A percentile compares a stretch with the other conserved stretches of the same genome.
phyloP scores from a whole-genome alignment of 805 yeast species.

The Zygoascus tannicola region DNA sequence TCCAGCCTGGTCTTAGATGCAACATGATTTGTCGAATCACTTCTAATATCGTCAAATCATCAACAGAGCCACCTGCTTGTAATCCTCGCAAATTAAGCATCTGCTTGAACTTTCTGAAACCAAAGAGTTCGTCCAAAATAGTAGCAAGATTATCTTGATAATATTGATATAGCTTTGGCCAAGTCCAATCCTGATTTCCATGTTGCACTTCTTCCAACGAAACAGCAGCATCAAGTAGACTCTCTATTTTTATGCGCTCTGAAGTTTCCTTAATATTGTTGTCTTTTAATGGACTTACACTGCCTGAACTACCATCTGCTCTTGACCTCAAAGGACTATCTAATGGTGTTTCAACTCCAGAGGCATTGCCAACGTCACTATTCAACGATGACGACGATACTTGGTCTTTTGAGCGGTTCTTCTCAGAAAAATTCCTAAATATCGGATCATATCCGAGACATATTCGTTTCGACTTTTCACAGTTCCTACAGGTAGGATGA shows the following conservation, averaged over 20 bases:
- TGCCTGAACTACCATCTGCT: neutral
- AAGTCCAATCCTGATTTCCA: constrained; percentile 6
- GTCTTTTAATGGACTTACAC: neutral
- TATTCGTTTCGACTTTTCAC: constrained; percentile 53
- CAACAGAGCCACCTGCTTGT: constrained; percentile 4
- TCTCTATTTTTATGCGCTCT: constrained; percentile 17
- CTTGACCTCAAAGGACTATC: neutral
- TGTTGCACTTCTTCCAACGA: constrained; percentile 8
- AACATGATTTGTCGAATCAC: constrained; percentile 25
- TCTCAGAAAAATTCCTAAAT: constrained; percentile 17
- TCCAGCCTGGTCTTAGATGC: constrained; percentile 14
- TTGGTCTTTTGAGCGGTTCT: constrained; percentile 9
- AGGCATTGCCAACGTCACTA: neutral
- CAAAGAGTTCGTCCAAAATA: constrained; percentile 21
- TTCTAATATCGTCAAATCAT: constrained; percentile 26
- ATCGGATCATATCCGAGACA: constrained; percentile 58
- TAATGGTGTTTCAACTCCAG: constrained; percentile 2
- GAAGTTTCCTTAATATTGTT: neutral
- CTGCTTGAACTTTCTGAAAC: constrained; percentile 15
- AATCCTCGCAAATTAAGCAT: constrained; percentile 4
- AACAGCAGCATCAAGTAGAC: constrained; percentile 20
- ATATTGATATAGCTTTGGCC: constrained; percentile 20
- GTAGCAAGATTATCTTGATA: constrained; percentile 20
- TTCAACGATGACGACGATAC: neutral
- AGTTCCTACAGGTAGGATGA: constrained; percentile 59